phyloP scores from a whole-genome alignment of 768 basidiomycete species.

The Cyathus striatus region DNA sequence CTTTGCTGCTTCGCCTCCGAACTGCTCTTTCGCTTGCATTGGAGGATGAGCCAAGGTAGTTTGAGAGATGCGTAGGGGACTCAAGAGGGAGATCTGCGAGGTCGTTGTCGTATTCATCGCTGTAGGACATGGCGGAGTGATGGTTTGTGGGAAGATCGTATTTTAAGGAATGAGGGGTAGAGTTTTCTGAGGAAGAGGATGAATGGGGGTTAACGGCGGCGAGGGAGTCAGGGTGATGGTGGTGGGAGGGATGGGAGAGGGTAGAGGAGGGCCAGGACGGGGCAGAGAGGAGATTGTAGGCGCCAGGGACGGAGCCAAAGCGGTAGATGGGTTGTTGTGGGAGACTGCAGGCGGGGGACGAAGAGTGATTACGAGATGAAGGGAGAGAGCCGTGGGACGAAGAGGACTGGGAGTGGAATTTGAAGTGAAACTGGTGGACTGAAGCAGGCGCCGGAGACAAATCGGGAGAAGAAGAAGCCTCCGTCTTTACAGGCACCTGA shows the following conservation, averaged over 20 bases:
- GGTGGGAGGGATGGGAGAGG: too few relatives aligned
- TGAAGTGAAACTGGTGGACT: constrained; percentile 30
- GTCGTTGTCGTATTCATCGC: constrained; percentile 65
- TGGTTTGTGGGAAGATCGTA: constrained; percentile 3
- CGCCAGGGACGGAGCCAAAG: constrained; percentile 19
- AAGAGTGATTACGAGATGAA: constrained; percentile 26
- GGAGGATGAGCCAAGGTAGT: constrained; percentile 13
- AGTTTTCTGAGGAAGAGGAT: constrained; percentile 7
- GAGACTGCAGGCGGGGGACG: constrained; percentile 18
- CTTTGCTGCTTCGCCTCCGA: constrained; percentile 75
- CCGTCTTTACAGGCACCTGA: constrained; percentile 30
- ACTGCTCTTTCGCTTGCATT: constrained; percentile 43
- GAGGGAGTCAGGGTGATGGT: too few relatives aligned
- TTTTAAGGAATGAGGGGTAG: too few relatives aligned
- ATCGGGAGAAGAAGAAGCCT: constrained; percentile 38
- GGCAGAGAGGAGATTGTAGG: constrained; percentile 16
- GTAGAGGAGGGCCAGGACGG: constrained; percentile 22
- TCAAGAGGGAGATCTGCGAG: constrained; percentile 39
- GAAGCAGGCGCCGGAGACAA: constrained; percentile 28
- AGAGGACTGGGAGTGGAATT: constrained; percentile 23
- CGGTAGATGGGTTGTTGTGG: constrained; percentile 26
- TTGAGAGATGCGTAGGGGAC: constrained; percentile 11
- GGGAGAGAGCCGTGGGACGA: constrained; percentile 29
- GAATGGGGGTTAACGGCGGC: too few relatives aligned
- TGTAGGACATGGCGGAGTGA: constrained; percentile 35